phyloP scores from a whole-genome alignment of 1,139 yeast species.

The Suhomyces yuchorum region DNA sequence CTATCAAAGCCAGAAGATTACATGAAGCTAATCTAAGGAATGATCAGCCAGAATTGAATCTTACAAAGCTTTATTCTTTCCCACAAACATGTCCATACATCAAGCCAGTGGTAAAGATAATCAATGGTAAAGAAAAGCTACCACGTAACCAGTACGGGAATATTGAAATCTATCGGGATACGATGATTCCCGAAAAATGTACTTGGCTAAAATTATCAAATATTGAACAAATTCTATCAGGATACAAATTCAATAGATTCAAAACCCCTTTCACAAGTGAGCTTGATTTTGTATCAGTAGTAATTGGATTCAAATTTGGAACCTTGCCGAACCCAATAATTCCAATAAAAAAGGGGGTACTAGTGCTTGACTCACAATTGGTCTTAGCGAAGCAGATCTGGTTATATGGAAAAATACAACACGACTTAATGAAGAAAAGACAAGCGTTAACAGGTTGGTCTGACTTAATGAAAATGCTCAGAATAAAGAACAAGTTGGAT shows the following conservation, averaged over 20 bases:
- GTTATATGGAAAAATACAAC: conserved; percentile 28
- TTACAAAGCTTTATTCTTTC: conserved; percentile 30
- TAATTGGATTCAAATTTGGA: conserved; percentile 35
- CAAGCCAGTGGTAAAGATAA: conserved; percentile 17
- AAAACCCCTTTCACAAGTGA: conserved; percentile 7
- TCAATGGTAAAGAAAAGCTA: conserved; percentile 17
- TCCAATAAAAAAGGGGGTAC: conserved; percentile 35
- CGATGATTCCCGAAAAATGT: conserved; percentile 39
- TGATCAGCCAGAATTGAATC: conserved; percentile 24
- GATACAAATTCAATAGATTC: conserved; percentile 14
- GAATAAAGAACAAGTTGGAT: conserved; percentile 28
- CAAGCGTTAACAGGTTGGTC: conserved; percentile 26
- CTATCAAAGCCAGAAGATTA: conserved; percentile 25
- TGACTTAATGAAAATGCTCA: conserved; percentile 22
- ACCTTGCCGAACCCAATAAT: conserved; percentile 31
- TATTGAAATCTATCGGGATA: conserved; percentile 33
- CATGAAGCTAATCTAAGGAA: conserved; percentile 25
- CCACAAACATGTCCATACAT: conserved; percentile 36
- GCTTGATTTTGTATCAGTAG: conserved; percentile 37
- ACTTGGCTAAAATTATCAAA: conserved; percentile 32
- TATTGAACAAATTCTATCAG: conserved; percentile 27
- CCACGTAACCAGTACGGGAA: conserved; percentile 40
- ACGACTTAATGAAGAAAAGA: conserved; percentile 13
- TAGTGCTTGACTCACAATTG: conserved; percentile 26
- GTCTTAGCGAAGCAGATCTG: conserved; percentile 29